Conservation (phyloP, 257 asterid genomes). For the Avicennia marina region DNA sequence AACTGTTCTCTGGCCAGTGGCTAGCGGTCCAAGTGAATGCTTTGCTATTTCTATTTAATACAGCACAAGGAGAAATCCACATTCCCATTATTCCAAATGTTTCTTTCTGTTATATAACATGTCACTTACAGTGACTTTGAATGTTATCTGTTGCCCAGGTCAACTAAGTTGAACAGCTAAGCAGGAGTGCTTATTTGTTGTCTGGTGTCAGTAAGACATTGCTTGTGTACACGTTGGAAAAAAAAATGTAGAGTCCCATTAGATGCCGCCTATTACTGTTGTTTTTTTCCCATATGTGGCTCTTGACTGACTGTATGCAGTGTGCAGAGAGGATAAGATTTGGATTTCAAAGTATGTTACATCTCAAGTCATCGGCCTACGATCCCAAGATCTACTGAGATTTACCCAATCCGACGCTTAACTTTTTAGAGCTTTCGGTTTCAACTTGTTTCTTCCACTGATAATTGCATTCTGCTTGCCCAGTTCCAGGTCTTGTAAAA, state of each 20-base stretch:
- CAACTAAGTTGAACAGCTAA: conserved; percentile 4
- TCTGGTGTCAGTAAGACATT: not conserved
- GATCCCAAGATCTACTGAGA: conserved; percentile 3
- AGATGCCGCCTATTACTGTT: not conserved
- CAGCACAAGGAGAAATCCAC: too few relatives aligned
- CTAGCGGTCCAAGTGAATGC: too few relatives aligned
- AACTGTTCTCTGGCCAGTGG: too few relatives aligned
- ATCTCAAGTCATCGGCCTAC: not conserved
- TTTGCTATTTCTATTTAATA: too few relatives aligned
- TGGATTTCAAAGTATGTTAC: conserved; percentile 16
- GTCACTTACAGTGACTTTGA: not conserved
- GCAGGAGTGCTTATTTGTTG: not conserved
- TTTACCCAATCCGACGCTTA: not conserved
- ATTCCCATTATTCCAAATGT: not conserved
- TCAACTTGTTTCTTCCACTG: conserved; percentile 8
- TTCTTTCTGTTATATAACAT: not conserved
- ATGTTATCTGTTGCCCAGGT: conserved; percentile 1
- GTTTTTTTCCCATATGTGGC: conserved; percentile 1
- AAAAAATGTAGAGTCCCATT: not conserved
- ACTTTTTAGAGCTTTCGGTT: too few relatives aligned
- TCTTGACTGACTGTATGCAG: conserved; percentile 1
- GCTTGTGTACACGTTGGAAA: not conserved
- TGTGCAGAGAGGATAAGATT: conserved; percentile 15
- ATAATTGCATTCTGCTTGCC: not conserved
- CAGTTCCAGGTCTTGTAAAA: conserved; percentile 6